Base-by-base conservation (phyloP, 305 asterid species). In the Fraxinus floribunda region DNA sequence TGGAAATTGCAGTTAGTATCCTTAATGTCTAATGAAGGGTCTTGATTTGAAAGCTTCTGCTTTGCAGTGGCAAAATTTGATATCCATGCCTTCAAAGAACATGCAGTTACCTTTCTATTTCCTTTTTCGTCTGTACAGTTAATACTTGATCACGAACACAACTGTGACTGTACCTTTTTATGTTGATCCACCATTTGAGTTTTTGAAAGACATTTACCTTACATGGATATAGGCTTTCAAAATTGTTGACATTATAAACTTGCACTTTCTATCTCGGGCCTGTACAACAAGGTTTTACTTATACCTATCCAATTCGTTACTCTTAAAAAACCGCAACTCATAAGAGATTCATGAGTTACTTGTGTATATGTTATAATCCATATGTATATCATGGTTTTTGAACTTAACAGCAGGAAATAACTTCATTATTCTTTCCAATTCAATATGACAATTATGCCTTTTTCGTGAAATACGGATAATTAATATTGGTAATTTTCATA, bases 101-200 rank as follows among this genome's bases (percentile, higher is more conserved):
- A 26, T n/a, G 68, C 55, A 7, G 30, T 11, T 36, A 66, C 55
- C 26, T 68, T 30, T 16, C 24, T 71, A 5, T 74, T 35, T 55
- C 72, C 10, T 52, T 8, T 9, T 39, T 39, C 24, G 9, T 70
- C 55, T 34, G 4, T 74, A 7, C n/a, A 5, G n/a, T 13, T 66
- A 13, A 13, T 64, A 22, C 26, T 78, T 78, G n/a, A 41, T 49
- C 76, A 39, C n/a, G 6, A 80, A 72, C 73, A 46, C 26, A 80
- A 80, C 34, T 62, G 3, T 41, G 49, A 30, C 13, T 32, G 52
- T 20, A 13, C n/a, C 5, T 38, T 38, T 41, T 68, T 30, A 5
- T 68, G 16, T 36, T 7, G 32, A 7, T 36, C 62, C 79, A n/a
- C 29, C 49, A 26, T 16, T 8, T 36, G 46, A 24, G 66, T 57